Percentiles rank a stretch among this genome's conserved stretches.
Conservation (phyloP, 2,329 filamentous ascomycete genomes). For the Fusarium chlamydosporum region DNA sequence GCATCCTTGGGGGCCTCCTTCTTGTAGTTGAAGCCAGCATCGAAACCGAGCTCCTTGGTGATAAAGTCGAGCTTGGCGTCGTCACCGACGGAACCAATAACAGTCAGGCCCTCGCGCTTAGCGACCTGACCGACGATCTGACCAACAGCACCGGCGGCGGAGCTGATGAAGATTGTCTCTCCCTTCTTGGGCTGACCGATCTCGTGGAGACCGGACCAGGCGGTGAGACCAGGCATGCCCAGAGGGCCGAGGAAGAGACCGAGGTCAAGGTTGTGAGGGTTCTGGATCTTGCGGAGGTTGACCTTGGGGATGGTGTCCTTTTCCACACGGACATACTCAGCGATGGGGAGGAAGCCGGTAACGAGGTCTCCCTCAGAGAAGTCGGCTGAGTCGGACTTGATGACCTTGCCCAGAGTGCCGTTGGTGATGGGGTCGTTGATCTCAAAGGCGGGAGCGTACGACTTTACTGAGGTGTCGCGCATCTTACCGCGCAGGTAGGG, state of each 20-base stretch:
- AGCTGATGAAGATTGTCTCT: slow-evolving; percentile 85
- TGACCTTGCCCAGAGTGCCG: slow-evolving; percentile 74
- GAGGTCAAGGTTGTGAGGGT: slow-evolving; percentile 76
- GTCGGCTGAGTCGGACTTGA: slow-evolving; percentile 75
- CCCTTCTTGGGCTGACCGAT: slow-evolving; percentile 74
- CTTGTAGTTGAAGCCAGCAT: slow-evolving; percentile 88
- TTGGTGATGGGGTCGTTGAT: slow-evolving; percentile 76
- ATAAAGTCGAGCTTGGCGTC: slow-evolving; percentile 83
- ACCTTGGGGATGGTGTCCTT: slow-evolving; percentile 60
- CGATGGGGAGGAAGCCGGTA: slow-evolving; percentile 68
- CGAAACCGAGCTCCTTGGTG: slow-evolving; percentile 65
- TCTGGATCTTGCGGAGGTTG: slow-evolving; percentile 68
- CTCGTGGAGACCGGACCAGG: slow-evolving; percentile 77
- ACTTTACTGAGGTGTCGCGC: slow-evolving; percentile 72
- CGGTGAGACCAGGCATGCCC: slow-evolving; percentile 72
- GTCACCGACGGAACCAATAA: slow-evolving; percentile 84
- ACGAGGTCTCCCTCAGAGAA: slow-evolving; percentile 79
- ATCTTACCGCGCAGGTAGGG: slow-evolving; percentile 88
- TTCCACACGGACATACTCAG: slow-evolving; percentile 75
- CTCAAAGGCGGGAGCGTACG: slow-evolving; percentile 68
- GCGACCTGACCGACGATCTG: slow-evolving; percentile 87
- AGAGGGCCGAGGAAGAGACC: slow-evolving; percentile 80
- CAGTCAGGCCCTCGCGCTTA: slow-evolving; percentile 82
- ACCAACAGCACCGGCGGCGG: slow-evolving; percentile 85
- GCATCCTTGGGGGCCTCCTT: slow-evolving; percentile 79